Percentiles rank a stretch among this genome's conserved stretches.
Conservation (phyloP, 2,329 filamentous ascomycete genomes). For the Colletotrichum godetiae region DNA sequence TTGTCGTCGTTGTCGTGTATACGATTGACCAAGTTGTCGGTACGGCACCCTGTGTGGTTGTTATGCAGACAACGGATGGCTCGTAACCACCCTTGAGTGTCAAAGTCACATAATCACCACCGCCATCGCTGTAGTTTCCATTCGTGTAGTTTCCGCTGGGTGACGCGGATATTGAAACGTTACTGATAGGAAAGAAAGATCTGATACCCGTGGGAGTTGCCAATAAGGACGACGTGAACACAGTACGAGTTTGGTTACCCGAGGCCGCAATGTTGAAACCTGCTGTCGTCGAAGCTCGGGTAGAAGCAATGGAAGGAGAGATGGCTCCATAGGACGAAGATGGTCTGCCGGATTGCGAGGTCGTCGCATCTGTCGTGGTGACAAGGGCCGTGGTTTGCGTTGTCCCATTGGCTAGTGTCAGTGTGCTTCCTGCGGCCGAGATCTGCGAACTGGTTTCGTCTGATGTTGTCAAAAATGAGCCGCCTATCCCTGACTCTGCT, state of each 20-base stretch:
- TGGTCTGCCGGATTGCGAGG: not conserved
- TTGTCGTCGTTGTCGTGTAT: slow-evolving; percentile 62
- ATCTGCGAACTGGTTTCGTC: slow-evolving; percentile 24
- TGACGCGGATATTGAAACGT: not conserved
- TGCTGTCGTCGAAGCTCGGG: not conserved
- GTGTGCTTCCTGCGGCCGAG: not conserved
- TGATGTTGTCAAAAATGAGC: not conserved
- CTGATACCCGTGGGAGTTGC: not conserved
- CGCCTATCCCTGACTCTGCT: slow-evolving; percentile 2
- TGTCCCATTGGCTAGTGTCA: not conserved
- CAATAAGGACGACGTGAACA: not conserved
- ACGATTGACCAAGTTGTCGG: slow-evolving; percentile 55
- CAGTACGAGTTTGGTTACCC: not conserved
- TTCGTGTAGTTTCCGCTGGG: not conserved
- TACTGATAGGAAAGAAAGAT: not conserved
- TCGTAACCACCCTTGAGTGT: not conserved
- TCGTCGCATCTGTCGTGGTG: not conserved
- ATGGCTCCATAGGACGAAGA: not conserved
- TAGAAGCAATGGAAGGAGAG: not conserved
- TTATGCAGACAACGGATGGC: not conserved
- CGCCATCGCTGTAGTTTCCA: not conserved
- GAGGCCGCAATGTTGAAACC: not conserved
- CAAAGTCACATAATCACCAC: not conserved
- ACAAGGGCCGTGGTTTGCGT: not conserved
- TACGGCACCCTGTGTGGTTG: slow-evolving; percentile 2